phyloP scores from a whole-genome alignment of 2,329 filamentous ascomycete genomes.

The Ophiostoma perfectum region DNA sequence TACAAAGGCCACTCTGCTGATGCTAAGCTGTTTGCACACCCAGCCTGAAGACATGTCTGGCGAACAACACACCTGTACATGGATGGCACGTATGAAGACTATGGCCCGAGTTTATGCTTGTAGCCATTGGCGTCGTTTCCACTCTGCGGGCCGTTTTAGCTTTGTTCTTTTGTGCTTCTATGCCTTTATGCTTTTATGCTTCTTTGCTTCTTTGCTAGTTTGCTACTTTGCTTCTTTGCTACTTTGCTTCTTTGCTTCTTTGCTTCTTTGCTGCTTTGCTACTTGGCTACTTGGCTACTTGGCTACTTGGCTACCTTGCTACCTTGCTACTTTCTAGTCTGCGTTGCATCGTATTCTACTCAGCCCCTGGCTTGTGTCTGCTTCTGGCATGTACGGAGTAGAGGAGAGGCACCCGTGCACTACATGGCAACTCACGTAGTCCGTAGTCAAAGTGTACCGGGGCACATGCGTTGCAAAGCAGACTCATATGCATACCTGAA shows the following conservation, averaged over 20 bases:
- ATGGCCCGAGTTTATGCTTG: not conserved
- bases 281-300: too few species aligned
- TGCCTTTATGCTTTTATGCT: not conserved
- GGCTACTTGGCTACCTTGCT: too few species aligned
- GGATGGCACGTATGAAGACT: not conserved
- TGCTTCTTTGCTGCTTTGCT: too few species aligned
- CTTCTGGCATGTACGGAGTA: too few species aligned
- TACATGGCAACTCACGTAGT: not conserved
- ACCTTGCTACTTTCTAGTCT: too few species aligned
- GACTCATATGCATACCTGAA: not conserved
- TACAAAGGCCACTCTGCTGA: too few species aligned
- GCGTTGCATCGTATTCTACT: too few species aligned
- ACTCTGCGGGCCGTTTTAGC: not conserved
- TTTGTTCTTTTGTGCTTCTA: constrained; percentile 3
- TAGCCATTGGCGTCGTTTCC: not conserved
- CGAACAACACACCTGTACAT: not conserved
- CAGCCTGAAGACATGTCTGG: not conserved
- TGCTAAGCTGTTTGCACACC: not conserved
- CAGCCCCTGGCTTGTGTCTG: too few species aligned
- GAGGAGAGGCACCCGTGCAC: not conserved
- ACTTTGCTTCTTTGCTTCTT: too few species aligned
- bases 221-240: too few species aligned
- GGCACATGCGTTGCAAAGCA: not conserved
- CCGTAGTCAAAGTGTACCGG: not conserved
- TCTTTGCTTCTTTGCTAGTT: not conserved